A percentile compares a stretch with the other conserved stretches of the same genome.
Conservation (phyloP, 768 basidiomycete species). For the Termitomyces bulborhizus region DNA sequence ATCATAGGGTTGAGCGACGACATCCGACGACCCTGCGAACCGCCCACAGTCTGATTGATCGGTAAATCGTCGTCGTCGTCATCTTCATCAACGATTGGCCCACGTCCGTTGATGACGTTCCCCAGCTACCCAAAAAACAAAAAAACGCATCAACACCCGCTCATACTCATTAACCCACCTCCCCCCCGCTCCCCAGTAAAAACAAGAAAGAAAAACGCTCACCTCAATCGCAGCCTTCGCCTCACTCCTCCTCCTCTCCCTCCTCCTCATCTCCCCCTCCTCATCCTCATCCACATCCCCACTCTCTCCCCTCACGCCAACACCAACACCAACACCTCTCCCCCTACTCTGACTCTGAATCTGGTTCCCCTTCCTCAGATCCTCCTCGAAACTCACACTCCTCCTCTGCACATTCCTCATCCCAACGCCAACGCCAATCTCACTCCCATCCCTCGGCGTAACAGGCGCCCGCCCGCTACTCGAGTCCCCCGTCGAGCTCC, state of each 20-base stretch:
- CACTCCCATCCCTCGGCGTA: conserved; percentile 78
- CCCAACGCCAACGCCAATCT: conserved; percentile 22
- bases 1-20: conserved; percentile 41
- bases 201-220: conserved; percentile 17
- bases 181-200: background rate
- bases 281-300: conserved; percentile 49
- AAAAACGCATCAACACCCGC: conserved; percentile 4
- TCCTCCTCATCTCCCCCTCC: conserved; percentile 51
- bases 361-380: conserved; percentile 17
- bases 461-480: conserved; percentile 71
- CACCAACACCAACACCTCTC: conserved; percentile 4
- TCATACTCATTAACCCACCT: no score
- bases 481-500: conserved; percentile 79
- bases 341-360: background rate
- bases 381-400: conserved; percentile 70
- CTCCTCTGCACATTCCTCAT: conserved; percentile 40
- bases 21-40: conserved; percentile 27
- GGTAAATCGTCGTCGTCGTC: conserved; percentile 47
- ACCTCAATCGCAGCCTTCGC: conserved; percentile 90
- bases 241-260: conserved; percentile 71
- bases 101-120: conserved; percentile 79
- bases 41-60: conserved; percentile 32
- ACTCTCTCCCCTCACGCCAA: conserved; percentile 43
- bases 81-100: conserved; percentile 46
- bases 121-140: conserved; percentile 51